These are phyloP conservation scores for Daedaleopsis nitida DNA, from an alignment of 768 basidiomycete species.

Conservation along the genomic window DNA sequence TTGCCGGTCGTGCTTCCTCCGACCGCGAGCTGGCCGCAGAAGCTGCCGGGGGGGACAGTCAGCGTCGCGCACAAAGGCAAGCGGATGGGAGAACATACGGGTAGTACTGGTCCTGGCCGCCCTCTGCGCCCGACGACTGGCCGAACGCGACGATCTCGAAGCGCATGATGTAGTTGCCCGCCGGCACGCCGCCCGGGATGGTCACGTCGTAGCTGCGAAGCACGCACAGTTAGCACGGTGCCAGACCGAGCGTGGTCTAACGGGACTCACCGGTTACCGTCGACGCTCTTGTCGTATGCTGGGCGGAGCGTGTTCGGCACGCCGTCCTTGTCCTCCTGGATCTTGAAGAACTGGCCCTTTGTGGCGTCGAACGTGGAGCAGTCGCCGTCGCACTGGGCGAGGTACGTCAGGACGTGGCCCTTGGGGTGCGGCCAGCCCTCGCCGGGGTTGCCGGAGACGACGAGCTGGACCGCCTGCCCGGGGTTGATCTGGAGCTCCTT, in stretches of 20 bases:
- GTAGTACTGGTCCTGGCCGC: not conserved
- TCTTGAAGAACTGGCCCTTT: not conserved
- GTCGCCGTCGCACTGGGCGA: not conserved
- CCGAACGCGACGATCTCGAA: not conserved
- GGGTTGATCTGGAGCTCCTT: not conserved
- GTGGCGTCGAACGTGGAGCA: not conserved
- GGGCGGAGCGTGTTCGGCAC: not conserved
- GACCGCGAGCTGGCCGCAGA: not conserved
- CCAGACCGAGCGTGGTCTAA: not conserved
- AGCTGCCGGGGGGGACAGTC: not conserved
- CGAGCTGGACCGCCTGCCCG: not conserved
- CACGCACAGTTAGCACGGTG: not conserved
- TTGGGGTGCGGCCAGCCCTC: slow-evolving; percentile 1
- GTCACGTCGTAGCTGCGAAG: not conserved
- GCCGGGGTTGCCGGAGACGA: not conserved
- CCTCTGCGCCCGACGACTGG: not conserved
- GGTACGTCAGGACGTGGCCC: not conserved
- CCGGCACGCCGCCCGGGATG: not conserved
- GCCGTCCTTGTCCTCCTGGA: not conserved
- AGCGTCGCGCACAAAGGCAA: not conserved
- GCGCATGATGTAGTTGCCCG: slow-evolving; percentile 1
- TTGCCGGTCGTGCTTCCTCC: not conserved
- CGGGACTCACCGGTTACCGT: not conserved
- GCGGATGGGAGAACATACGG: not conserved
- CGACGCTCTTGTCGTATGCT: not conserved